Percentiles rank a stretch among this genome's conserved stretches.
Evolutionary conservation across 2,329 filamentous ascomycete species (phyloP).

Genomic region (Epichloe glyceriae): DNA sequence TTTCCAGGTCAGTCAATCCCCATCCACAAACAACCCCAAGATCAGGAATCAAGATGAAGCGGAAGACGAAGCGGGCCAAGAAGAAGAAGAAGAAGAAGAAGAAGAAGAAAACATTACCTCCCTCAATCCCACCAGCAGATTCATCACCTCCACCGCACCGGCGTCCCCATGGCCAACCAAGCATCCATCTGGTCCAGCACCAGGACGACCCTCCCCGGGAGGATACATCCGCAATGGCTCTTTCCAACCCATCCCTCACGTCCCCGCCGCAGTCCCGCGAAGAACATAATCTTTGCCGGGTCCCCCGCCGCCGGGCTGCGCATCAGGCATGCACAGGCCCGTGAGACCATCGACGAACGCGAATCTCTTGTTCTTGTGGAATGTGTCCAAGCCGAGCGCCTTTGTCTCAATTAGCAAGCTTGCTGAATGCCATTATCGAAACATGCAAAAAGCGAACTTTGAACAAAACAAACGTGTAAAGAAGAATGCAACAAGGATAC

Average conservation of each 20-base stretch:
- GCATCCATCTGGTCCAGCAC: slow-evolving; percentile 55
- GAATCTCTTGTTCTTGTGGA: slow-evolving; percentile 46
- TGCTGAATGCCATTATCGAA: neutral
- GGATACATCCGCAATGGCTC: slow-evolving; percentile 24
- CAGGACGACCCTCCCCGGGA: slow-evolving; percentile 32
- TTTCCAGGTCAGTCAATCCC: too few relatives aligned
- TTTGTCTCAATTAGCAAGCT: slow-evolving; percentile 17
- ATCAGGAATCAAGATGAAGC: too few relatives aligned
- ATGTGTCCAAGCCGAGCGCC: slow-evolving; percentile 57
- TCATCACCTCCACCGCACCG: slow-evolving; percentile 34
- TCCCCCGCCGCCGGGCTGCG: slow-evolving; percentile 3
- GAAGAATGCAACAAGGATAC: neutral
- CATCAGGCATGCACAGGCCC: slow-evolving; percentile 34
- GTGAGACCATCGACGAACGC: slow-evolving; percentile 64
- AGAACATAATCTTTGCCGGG: slow-evolving; percentile 14
- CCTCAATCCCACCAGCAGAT: slow-evolving; percentile 45
- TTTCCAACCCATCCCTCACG: slow-evolving; percentile 26
- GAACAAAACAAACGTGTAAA: neutral
- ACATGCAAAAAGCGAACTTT: neutral
- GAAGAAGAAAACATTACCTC: slow-evolving; percentile 39
- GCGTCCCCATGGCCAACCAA: slow-evolving; percentile 42
- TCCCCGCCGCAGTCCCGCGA: slow-evolving; percentile 19
- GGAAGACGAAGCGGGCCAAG: neutral
- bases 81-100: neutral
- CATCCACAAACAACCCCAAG: too few relatives aligned